These are phyloP conservation scores for Sporobolomyces pararoseus DNA, from an alignment of 768 basidiomycete species.

Conservation along the genomic window DNA sequence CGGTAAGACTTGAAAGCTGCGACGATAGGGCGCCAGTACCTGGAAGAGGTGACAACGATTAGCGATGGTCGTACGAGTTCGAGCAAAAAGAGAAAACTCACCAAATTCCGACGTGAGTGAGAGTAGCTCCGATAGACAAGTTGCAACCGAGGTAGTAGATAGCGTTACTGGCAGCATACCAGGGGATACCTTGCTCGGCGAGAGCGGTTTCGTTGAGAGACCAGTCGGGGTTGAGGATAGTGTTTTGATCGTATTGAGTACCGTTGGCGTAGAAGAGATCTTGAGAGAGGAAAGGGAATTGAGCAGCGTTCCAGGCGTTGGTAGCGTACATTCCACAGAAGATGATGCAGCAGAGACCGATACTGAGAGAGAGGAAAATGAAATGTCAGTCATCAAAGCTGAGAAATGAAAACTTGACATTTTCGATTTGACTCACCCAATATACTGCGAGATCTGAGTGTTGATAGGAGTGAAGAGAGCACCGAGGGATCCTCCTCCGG, in stretches of 20 bases:
- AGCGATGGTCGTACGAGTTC: neutral
- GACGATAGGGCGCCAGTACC: constrained; percentile 34
- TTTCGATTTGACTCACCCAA: constrained; percentile 23
- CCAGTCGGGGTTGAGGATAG: constrained; percentile 44
- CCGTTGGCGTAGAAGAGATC: constrained; percentile 45
- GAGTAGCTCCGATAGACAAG: constrained; percentile 46
- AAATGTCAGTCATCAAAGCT: neutral
- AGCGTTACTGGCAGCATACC: constrained; percentile 35
- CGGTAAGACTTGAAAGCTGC: constrained; percentile 37
- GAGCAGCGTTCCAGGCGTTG: constrained; percentile 46
- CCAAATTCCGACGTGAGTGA: constrained; percentile 41
- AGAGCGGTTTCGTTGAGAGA: constrained; percentile 44
- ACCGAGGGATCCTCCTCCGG: constrained; percentile 40
- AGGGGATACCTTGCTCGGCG: constrained; percentile 25
- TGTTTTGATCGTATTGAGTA: constrained; percentile 43
- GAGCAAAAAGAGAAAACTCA: neutral
- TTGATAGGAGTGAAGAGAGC: constrained; percentile 48
- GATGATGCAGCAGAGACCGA: constrained; percentile 40
- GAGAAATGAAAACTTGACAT: neutral
- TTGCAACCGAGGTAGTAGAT: constrained; percentile 40
- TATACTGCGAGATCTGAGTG: constrained; percentile 46
- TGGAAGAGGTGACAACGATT: neutral
- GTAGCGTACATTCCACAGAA: constrained; percentile 39
- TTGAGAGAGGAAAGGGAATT: constrained; percentile 49
- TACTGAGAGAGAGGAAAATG: neutral